Conservation (phyloP, 1,284 basidiomycete genomes). For the Naganishia cerealis region DNA sequence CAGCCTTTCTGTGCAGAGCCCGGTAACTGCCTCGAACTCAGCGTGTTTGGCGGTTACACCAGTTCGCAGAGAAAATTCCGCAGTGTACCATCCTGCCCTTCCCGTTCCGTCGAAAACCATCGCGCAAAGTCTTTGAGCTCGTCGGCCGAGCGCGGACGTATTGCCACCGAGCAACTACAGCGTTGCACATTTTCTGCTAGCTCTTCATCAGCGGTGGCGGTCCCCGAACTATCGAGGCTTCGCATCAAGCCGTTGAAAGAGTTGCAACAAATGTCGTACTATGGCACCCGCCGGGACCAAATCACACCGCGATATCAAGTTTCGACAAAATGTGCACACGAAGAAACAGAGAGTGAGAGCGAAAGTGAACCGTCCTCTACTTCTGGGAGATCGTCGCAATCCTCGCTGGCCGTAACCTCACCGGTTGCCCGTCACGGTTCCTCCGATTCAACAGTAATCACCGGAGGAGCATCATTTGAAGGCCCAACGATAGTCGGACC, state of each 20-base stretch:
- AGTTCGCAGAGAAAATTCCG: neutral
- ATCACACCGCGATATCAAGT: neutral
- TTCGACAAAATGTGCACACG: neutral
- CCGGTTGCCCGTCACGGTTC: neutral
- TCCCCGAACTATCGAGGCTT: neutral
- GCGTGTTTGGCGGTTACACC: neutral
- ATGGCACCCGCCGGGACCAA: neutral
- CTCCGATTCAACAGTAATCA: neutral
- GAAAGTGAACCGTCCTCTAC: neutral
- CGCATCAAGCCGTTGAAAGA: neutral
- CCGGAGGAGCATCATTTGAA: neutral
- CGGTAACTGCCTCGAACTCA: neutral
- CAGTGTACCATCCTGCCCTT: slow-evolving; percentile 11
- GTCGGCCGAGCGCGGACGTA: neutral
- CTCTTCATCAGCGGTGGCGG: neutral
- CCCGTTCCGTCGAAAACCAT: neutral
- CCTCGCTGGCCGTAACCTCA: neutral
- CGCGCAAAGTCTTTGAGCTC: neutral
- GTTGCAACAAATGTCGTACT: neutral
- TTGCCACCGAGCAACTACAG: neutral
- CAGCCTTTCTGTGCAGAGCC: neutral
- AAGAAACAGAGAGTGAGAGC: neutral
- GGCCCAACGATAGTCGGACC: neutral
- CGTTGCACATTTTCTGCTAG: neutral
- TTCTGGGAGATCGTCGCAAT: neutral